Base-by-base conservation (phyloP, 2,329 filamentous ascomycete species). In the Nigrospora osmanthi region DNA sequence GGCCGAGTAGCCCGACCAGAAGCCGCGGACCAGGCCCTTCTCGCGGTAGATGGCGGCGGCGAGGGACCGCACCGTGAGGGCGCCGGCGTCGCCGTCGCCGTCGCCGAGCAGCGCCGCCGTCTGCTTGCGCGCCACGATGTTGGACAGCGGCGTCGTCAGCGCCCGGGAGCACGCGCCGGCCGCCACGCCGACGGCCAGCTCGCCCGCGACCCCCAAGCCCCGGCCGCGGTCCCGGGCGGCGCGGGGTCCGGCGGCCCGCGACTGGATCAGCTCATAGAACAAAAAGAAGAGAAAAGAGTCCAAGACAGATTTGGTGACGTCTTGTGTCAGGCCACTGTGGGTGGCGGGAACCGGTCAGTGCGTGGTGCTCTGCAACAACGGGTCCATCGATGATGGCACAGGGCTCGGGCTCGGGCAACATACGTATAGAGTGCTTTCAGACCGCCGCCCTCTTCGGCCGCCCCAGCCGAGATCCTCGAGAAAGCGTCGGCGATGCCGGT, bases 1-100 rank as follows among this genome's bases (percentile, higher is more conserved):
- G 2, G 89, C 88, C 16, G 85, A 87, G 62, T 95, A 95, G 0
- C 89, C 89, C 0, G 88, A 84, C 90, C 89, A 95, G 55, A 95
- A 84, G 3, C 88, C 89, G 7, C 23, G 23, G 38, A 70, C 59
- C 11, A 89, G 48, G 0, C 89, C 89, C 53, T 84, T 85, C 59
- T 91, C 84, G 2, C 68, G 57, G 35, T 70, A 67, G 48, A 94
- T 90, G 36, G 78, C 72, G 1, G 69, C 63, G 15, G 83, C 72
- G 30, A 88, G 87, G 42, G 83, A 73, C 28, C 62, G 55, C 4
- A 79, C 71, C 48, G 60, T 73, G 51, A 56, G 61, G 40, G 47
- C 3, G 54, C 50, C 2, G 51, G 52, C 31, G 42, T 47, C 35
- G 4, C 37, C 47, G 42, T 47, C 35, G 4, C 37, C 47, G 2